Base-by-base conservation (phyloP, 805 yeast species). In the Saccharomycopsis lassenensis region DNA sequence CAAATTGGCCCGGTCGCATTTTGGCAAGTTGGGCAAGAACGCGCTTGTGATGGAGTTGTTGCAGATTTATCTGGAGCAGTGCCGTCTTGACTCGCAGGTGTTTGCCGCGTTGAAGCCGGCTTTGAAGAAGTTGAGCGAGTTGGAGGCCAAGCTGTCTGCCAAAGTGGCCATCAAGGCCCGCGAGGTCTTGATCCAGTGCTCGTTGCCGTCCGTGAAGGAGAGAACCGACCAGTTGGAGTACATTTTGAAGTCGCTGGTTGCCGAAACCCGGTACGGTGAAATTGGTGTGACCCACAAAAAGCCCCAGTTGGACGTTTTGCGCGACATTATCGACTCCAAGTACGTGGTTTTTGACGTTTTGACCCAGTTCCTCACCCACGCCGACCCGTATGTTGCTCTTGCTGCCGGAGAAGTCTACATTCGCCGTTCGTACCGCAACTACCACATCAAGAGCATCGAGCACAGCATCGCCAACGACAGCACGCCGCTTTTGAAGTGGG, bases 381-480 rank as follows among this genome's bases (percentile, higher is more conserved):
- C 69, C 8, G 96, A 93, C 52, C 82, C 80, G 32, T 83, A 84
- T 69, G 89, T 91, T 43, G 81, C 89, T 3, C 73, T 89, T 47
- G 97, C 98, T 24, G 97, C 98, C 24, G 85, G 94, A 31, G 96
- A 91, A 61, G 94, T 91, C 41, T 91, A 91, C 59, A 78, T 87
- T 42, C 80, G 97, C 58, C 80, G 98, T 58, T 94, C 97, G 30
- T 91, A 87, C 67, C 77, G 97, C 53, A 97, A 97, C 25, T 91
- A 93, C 63, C 78, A 85, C 27, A 78, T 91, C 44, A 78, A 83
- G 37, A 80, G 77, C 45, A 71, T 93, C 36, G 62, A 65, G 37
- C 83, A 84, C 52, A 39, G 48, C 12, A 57, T 70, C 35, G 44
- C 39, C 11, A 36, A 42, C 21, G 36, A 31, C n/a, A 26, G 33